Conservation (phyloP, 192 early-diverging fungal species). For the Martensiomyces pterosporus region DNA sequence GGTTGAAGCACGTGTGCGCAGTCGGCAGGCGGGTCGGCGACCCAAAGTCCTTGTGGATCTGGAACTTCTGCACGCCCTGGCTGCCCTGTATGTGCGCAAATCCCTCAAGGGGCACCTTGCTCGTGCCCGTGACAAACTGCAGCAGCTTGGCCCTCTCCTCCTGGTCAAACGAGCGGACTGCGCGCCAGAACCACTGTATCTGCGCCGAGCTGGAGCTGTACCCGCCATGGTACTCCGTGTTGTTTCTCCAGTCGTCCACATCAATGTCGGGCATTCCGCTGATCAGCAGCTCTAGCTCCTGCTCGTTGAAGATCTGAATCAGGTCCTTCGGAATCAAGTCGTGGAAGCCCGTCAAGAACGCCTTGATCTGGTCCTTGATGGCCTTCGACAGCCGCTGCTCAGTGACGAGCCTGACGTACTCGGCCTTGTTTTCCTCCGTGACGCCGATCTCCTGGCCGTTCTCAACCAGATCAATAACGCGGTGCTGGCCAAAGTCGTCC, state of each 20-base stretch:
- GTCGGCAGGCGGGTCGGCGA: constrained; percentile 84
- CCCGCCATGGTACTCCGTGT: constrained; percentile 92
- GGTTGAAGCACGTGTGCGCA: constrained; percentile 99
- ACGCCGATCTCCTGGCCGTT: constrained; percentile 84
- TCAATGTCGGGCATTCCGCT: constrained; percentile 98
- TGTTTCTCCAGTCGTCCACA: constrained; percentile 99
- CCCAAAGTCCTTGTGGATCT: constrained; percentile 95
- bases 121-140: constrained; percentile 97
- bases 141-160: constrained; percentile 96
- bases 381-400: constrained; percentile 88
- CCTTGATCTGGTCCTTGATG: constrained; percentile 92
- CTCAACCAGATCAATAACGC: constrained; percentile 82
- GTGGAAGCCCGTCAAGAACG: constrained; percentile 92
- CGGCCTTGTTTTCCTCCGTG: constrained; percentile 94
- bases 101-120: constrained; percentile 96
- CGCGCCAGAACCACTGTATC: constrained; percentile 99
- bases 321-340: constrained; percentile 90
- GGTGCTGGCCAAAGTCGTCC: constrained; percentile 86
- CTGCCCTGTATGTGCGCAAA: constrained; percentile 90
- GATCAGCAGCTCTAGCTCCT: constrained; percentile 97
- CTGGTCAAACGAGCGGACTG: constrained; percentile 93
- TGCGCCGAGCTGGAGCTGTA: constrained; percentile 82
- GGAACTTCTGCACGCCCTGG: constrained; percentile 95
- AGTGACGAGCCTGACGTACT: constrained; percentile 91
- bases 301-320: constrained; percentile 97